These are phyloP conservation scores for Apophysomyces ossiformis DNA, from an alignment of 371 early-diverging fungal species.

Conservation along the genomic window DNA sequence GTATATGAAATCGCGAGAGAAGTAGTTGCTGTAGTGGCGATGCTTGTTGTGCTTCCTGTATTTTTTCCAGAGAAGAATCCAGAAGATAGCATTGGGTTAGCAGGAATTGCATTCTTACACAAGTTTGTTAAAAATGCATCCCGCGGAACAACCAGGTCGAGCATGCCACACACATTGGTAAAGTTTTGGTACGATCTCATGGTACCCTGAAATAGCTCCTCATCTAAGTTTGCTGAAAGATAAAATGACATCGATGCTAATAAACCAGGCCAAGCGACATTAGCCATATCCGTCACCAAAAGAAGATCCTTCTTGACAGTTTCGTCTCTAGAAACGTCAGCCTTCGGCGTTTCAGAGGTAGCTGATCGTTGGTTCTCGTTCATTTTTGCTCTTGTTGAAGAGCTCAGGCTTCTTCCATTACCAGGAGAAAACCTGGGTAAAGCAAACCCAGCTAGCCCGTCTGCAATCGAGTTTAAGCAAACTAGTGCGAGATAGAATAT, in stretches of 20 bases:
- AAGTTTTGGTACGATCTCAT: constrained; percentile 79
- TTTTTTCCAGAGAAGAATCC: constrained; percentile 33
- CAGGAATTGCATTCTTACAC: constrained; percentile 79
- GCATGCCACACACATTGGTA: constrained; percentile 83
- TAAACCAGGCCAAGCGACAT: constrained; percentile 84
- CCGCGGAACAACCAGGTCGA: constrained; percentile 78
- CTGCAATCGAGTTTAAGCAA: constrained; percentile 71
- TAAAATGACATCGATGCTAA: constrained; percentile 82
- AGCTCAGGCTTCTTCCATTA: constrained; percentile 21
- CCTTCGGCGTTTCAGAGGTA: background rate
- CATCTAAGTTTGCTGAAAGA: constrained; percentile 80
- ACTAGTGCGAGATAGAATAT: constrained; percentile 77
- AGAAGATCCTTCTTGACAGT: constrained; percentile 62
- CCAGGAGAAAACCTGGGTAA: constrained; percentile 64
- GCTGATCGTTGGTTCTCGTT: constrained; percentile 2
- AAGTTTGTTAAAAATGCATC: constrained; percentile 87
- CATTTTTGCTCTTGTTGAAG: constrained; percentile 11
- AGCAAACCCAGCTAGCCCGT: constrained; percentile 71
- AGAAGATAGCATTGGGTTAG: constrained; percentile 52
- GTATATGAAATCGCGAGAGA: constrained; percentile 35
- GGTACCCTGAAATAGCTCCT: constrained; percentile 77
- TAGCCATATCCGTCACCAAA: constrained; percentile 79
- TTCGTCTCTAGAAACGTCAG: constrained; percentile 2
- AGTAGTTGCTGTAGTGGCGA: constrained; percentile 19
- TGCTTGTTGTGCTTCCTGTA: constrained; percentile 29